Base-by-base conservation (phyloP, 441 rosid genomes). In the Capsella rubella region DNA sequence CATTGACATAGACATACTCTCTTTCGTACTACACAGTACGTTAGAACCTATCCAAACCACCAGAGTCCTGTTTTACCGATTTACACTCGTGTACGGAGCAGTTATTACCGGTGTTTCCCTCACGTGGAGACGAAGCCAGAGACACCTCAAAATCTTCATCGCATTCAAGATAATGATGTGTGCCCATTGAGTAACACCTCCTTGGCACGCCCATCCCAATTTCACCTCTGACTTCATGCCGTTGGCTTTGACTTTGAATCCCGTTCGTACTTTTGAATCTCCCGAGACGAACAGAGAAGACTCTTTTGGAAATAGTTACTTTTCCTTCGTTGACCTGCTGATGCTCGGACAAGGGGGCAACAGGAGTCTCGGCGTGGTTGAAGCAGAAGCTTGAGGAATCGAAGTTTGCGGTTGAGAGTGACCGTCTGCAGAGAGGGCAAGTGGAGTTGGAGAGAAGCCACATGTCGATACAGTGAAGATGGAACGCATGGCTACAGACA, bases 391-490 rank as follows among this genome's bases (percentile, higher is more conserved):
- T 43, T 80, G 87, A 29, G 67, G 78, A 35, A 35, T 35, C 39
- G 39, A 35, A 52, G 78, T 25, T 43, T 80, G 87, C 27, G 67
- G 78, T 39, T 82, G 85, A 80, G 58, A 91, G 84, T 67, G 84
- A 72, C 8, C 78, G 84, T 79, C 95, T 83, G 64, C 94, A 91
- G 4, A 90, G 90, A 47, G 94, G 96, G 71, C 96, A 90, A 7
- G 87, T 82, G n/a, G 94, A 90, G 82, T 89, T 86, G 25, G 97
- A 87, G 28, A 91, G 92, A 37, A 91, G 90, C 97, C 97, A 91
- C 0, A 86, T 85, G 52, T 90, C 92, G 27, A 91, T 91, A 39
- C 94, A 91, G 39, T 78, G 76, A 5, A 87, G 79, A 76, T 89
- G 97, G 55, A 91, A 90, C 18, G 97, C 97, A 58, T 90, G 97